Evolutionary conservation across 805 yeast species (phyloP), one percentile per base, ranked within the genome.

Genomic region (Blastobotrys chiropterorum): DNA sequence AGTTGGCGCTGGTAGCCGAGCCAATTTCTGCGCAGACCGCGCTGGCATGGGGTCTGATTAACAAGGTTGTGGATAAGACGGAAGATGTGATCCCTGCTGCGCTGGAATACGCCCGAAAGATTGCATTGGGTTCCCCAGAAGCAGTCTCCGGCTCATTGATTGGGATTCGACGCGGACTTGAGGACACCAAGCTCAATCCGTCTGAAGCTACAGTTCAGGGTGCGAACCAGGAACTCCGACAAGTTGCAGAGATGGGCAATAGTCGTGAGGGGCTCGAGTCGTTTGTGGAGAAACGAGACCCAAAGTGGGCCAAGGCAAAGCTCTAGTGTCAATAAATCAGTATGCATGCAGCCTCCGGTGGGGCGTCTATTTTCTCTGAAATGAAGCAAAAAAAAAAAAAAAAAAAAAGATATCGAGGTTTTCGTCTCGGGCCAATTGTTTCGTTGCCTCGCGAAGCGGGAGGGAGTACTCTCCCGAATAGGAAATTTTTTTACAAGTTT

Each of bases 11-110:
- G 7, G 56, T 56, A 2, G 60, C 58, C 13, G 61, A 61, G 43
- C 62, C 64, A 22, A 61, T 62, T 43, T 51, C 60, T 3, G 65
- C 64, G 4, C 38, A 55, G 19, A 54, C 56, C 20, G 65, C 65
- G 2, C 42, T 42, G 8, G 47, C 49, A 4, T 62, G 64, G 63
- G 65, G 65, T 0, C 46, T 62, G 11, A 45, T 62, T 41, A 62
- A 62, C 48, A 43, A 50, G 21, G 54, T 62, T 3, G 63, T 57
- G 17, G 56, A 54, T 26, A 49, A 45, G 13, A 51, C 45, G n/a
- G 56, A 46, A 8, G 57, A 60, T 8, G 56, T 61, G 20, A 41
- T 60, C 39, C 58, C 60, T 1, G 56, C 53, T 3, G 65, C 64
- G 3, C 13, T 61, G 14, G 53, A 53, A 16, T 46, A 54, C n/a